Evolutionary conservation across 306 rosid species (phyloP).

Genomic region (Medicago lupulina): DNA sequence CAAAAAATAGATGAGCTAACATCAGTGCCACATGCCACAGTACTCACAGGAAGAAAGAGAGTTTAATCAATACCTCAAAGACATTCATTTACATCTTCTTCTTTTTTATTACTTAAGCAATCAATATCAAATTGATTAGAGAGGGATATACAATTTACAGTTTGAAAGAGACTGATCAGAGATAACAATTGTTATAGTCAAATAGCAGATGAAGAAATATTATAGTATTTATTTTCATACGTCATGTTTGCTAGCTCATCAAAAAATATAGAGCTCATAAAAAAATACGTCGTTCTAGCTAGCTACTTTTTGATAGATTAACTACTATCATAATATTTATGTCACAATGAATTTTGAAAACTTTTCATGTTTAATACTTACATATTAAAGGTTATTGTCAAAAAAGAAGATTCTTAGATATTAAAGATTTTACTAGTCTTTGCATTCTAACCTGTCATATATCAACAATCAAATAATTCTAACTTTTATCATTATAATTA

Average conservation of each 20-base stretch:
- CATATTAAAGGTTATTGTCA: neutral
- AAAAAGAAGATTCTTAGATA: too few relatives aligned
- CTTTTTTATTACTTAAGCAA: neutral
- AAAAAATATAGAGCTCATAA: too few relatives aligned
- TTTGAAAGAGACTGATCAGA: neutral
- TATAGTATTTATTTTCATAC: neutral
- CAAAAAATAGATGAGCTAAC: constrained; percentile 33
- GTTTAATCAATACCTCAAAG: too few relatives aligned
- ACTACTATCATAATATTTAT: neutral
- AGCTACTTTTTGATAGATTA: neutral
- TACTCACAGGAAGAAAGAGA: neutral
- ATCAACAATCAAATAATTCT: neutral
- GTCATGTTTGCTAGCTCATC: neutral
- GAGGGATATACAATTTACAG: neutral
- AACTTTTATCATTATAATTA: neutral
- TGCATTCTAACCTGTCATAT: neutral
- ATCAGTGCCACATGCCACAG: neutral
- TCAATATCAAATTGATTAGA: constrained; percentile 9
- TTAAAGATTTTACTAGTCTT: neutral
- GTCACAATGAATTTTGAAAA: neutral
- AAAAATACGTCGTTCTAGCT: too few relatives aligned
- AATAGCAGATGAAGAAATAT: neutral
- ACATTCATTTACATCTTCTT: too few relatives aligned
- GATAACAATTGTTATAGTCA: neutral
- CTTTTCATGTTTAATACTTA: neutral